Evolutionary conservation across 2,329 filamentous ascomycete genomes (phyloP).

Genomic region (Didymella arachidicola): DNA sequence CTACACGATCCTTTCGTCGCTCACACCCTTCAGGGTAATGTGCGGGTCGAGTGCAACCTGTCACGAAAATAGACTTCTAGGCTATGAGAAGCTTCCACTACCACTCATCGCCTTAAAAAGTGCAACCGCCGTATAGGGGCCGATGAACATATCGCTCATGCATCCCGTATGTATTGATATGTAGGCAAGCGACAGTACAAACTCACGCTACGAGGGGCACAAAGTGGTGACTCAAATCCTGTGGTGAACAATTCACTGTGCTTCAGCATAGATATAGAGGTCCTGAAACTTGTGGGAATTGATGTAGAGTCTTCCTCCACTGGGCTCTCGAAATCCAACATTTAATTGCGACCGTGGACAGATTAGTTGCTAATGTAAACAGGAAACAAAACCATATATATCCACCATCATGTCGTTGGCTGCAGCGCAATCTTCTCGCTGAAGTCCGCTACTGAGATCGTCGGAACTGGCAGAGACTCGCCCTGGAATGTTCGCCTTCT

Average conservation of each 20-base stretch:
- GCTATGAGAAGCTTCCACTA: no score
- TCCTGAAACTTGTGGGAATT: neutral
- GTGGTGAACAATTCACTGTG: neutral
- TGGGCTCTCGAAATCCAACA: neutral
- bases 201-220: no score
- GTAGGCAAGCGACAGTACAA: no score
- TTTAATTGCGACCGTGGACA: neutral
- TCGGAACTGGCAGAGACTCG: neutral
- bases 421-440: neutral
- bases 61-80: no score
- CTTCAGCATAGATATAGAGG: neutral
- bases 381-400: neutral
- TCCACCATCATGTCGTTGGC: neutral
- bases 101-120: no score
- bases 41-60: no score
- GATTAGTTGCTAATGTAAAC: neutral
- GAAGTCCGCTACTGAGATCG: neutral
- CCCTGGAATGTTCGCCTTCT: neutral
- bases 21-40: no score
- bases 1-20: no score
- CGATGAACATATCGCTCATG: no score
- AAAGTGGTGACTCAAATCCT: no score
- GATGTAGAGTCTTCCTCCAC: neutral
- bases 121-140: no score
- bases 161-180: no score